Evolutionary conservation across 306 rosid genomes (phyloP), one percentile per base, ranked within the genome.

Genomic region (Purshia tridentata): DNA sequence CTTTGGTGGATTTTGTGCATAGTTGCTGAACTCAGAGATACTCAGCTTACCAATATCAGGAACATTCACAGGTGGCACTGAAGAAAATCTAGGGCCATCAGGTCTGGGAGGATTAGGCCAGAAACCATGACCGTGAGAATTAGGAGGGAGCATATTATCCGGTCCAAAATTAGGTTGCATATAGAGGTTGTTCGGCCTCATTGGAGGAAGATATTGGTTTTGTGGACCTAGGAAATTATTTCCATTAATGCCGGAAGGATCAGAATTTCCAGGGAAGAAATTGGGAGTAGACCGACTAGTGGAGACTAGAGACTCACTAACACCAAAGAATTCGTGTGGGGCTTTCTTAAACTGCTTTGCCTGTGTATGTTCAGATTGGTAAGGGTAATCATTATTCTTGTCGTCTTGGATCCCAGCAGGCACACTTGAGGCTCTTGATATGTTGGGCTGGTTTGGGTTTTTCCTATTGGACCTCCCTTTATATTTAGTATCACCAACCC

Each of bases 271-370:
- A 29, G 70, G 86, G 72, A 67, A 65, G 75, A 74, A 77, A 76
- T 76, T 83, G 49, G 84, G 77, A 13, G 82, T 60, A 65, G 97
- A 65, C 74, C 82, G 81, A 57, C 79, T 53, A 18, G 42, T 65
- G 72, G 79, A 72, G 61, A 70, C 70, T 60, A 57, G 45, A 37
- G 80, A 57, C 64, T 67, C 80, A 12, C 42, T 75, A 61, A 69
- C 48, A 71, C 82, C 53, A 81, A 85, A 92, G 79, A 83, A 88
- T 75, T 88, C 94, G 46, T 92, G 94, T 5, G 98, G 98, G 12
- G 96, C 93, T 81, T 79, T 86, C 77, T 69, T 82, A 68, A 86
- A 79, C 75, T 81, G 88, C 75, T 82, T 87, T 44, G 62, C 37
- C 20, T 55, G 82, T 15, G 77, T 37, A 14, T 76, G 76, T 44